Conservation (phyloP, 208 protist species). For the Acanthamoeba sp. region DNA sequence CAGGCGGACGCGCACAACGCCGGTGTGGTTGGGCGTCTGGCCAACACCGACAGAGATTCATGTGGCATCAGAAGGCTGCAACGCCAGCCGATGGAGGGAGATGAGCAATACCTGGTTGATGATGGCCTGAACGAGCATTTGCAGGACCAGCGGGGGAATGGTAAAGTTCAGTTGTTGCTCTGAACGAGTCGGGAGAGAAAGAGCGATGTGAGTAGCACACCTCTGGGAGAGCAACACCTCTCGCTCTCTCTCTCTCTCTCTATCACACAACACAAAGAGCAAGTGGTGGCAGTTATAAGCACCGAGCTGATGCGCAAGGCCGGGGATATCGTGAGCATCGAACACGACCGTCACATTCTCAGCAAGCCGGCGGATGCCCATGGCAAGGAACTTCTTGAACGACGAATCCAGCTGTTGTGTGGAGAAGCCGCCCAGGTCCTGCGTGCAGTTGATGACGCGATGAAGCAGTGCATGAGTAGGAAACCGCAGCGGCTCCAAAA, state of each 20-base stretch:
- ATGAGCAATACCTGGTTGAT: constrained; percentile 59
- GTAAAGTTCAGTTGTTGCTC: constrained; percentile 41
- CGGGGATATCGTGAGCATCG: constrained; percentile 7
- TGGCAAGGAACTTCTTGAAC: not conserved
- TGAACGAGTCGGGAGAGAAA: no score
- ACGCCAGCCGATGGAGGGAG: no score
- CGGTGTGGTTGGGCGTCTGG: constrained; percentile 35
- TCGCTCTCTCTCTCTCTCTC: no score
- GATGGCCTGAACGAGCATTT: constrained; percentile 53
- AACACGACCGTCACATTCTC: constrained; percentile 17
- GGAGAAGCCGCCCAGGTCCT: constrained; percentile 50
- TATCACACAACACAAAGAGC: no score
- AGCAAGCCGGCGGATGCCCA: not conserved
- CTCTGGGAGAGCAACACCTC: no score
- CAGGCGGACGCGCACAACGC: not conserved
- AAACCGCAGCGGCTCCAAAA: not conserved
- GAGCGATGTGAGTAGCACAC: no score
- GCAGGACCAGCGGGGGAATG: constrained; percentile 29
- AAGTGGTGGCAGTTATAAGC: no score
- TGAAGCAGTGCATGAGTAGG: not conserved
- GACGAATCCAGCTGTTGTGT: not conserved
- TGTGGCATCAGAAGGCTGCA: no score
- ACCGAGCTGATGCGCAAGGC: constrained; percentile 12
- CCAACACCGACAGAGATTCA: no score
- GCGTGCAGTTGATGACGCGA: not conserved